A percentile compares a stretch with the other conserved stretches of the same genome.
Evolutionary conservation across 352 stramenopile genomes (phyloP).

Genomic region (Phytophthora pisi): DNA sequence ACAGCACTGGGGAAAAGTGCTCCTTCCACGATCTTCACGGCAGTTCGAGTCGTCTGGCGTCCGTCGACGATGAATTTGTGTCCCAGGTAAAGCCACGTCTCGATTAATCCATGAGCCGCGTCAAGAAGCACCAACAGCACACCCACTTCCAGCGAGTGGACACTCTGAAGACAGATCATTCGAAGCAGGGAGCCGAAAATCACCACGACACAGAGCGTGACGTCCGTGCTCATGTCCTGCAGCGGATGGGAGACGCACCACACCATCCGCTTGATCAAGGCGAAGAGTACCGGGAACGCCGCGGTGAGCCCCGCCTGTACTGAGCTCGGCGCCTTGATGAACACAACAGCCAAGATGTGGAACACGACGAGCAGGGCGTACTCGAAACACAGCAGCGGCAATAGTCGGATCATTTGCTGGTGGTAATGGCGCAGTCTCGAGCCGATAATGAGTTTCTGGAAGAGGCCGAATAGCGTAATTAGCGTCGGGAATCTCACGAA

Average conservation of each 20-base stretch:
- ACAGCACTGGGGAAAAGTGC: not conserved
- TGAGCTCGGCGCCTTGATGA: conserved; percentile 2
- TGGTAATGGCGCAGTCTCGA: not conserved
- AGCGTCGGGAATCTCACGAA: not conserved
- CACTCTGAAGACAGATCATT: conserved; percentile 32
- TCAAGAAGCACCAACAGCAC: conserved; percentile 19
- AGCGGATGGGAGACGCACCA: conserved; percentile 23
- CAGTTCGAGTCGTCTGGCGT: conserved; percentile 14
- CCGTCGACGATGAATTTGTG: conserved; percentile 34
- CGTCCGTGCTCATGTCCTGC: conserved; percentile 33
- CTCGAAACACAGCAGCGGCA: not conserved
- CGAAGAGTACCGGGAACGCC: conserved; percentile 18
- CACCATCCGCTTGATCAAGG: conserved; percentile 24
- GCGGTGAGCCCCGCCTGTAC: conserved; percentile 19
- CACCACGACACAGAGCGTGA: conserved; percentile 30
- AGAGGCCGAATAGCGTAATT: not conserved
- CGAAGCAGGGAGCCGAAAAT: conserved; percentile 36
- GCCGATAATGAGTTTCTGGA: not conserved
- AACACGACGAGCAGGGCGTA: conserved; percentile 30
- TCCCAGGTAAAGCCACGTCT: conserved; percentile 22
- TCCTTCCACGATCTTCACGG: conserved; percentile 31
- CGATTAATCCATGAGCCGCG: conserved; percentile 12
- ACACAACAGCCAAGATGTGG: conserved; percentile 21
- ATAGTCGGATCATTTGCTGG: not conserved
- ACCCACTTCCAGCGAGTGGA: conserved; percentile 6